Conservation (phyloP, 2,329 filamentous ascomycete genomes). For the Davidsoniella australis region DNA sequence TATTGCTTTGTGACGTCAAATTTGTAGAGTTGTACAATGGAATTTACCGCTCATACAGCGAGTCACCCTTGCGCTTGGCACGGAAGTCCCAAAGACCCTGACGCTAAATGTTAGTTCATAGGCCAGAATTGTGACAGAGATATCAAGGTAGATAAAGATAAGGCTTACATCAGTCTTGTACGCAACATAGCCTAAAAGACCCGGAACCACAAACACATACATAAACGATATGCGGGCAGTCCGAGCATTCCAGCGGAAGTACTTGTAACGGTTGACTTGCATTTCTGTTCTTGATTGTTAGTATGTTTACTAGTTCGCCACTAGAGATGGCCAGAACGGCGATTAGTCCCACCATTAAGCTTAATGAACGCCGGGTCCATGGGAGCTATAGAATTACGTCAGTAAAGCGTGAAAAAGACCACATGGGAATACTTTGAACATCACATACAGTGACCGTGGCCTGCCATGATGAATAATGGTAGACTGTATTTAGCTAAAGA, state of each 20-base stretch:
- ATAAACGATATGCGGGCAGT: conserved; percentile 66
- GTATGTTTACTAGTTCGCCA: background rate
- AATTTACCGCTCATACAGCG: conserved; percentile 57
- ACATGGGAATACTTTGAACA: background rate
- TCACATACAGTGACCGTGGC: conserved; percentile 11
- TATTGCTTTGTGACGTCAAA: background rate
- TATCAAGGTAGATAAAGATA: background rate
- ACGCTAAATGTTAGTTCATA: background rate
- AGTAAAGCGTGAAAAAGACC: no score
- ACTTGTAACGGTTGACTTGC: conserved; percentile 71
- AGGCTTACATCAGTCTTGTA: conserved; percentile 72
- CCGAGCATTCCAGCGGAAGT: conserved; percentile 82
- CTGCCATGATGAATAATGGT: conserved; percentile 5
- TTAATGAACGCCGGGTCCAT: conserved; percentile 13
- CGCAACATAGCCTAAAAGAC: conserved; percentile 50
- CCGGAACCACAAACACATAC: conserved; percentile 59
- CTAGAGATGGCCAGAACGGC: background rate
- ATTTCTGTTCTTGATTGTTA: conserved; percentile 40
- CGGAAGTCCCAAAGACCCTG: conserved; percentile 77
- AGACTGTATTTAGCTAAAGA: background rate
- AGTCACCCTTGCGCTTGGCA: conserved; percentile 76
- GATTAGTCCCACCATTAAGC: conserved; percentile 8
- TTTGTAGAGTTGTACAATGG: background rate
- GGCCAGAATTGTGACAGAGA: background rate
- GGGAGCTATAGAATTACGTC: conserved; percentile 1